A percentile compares a stretch with the other conserved stretches of the same genome.
Evolutionary conservation across 2,329 filamentous ascomycete species (phyloP).

Genomic region (Colletotrichum melonis): DNA sequence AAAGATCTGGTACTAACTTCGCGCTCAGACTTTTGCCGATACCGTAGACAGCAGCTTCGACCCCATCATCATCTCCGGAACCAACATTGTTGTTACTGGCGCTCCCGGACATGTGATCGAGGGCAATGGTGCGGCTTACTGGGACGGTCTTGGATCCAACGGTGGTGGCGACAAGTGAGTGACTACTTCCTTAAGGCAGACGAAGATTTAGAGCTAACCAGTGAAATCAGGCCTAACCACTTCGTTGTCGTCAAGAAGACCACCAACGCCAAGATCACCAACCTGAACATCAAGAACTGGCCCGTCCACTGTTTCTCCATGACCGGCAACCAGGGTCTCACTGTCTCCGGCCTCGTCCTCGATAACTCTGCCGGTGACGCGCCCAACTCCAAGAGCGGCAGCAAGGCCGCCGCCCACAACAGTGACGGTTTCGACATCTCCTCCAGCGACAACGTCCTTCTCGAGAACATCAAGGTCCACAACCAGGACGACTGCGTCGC

Average conservation of each 20-base stretch:
- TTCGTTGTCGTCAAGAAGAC: slow-evolving; percentile 33
- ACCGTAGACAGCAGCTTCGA: slow-evolving; percentile 18
- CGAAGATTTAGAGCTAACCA: background rate
- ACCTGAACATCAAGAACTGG: slow-evolving; percentile 34
- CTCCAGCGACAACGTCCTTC: slow-evolving; percentile 48
- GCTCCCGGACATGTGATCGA: slow-evolving; percentile 28
- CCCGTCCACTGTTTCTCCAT: slow-evolving; percentile 34
- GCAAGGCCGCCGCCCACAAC: slow-evolving; percentile 47
- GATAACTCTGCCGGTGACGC: slow-evolving; percentile 32
- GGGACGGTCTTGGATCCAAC: slow-evolving; percentile 34
- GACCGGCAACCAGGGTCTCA: slow-evolving; percentile 23
- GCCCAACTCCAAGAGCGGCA: slow-evolving; percentile 26
- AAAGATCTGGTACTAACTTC: background rate
- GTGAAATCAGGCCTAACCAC: slow-evolving; percentile 19
- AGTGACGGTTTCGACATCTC: slow-evolving; percentile 58
- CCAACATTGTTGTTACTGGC: slow-evolving; percentile 24
- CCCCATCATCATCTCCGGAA: slow-evolving; percentile 31
- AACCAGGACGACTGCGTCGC: slow-evolving; percentile 59
- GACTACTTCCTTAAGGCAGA: background rate
- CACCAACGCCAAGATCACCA: slow-evolving; percentile 22
- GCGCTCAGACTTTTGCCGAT: slow-evolving; percentile 16
- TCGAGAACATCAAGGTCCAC: slow-evolving; percentile 48
- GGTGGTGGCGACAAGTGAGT: slow-evolving; percentile 25
- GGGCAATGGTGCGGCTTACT: slow-evolving; percentile 31
- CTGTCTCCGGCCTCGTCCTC: slow-evolving; percentile 12